These are phyloP conservation scores for Oryza longistaminata DNA, from an alignment of 176 grass and related monocot genomes.

Conservation along the genomic window DNA sequence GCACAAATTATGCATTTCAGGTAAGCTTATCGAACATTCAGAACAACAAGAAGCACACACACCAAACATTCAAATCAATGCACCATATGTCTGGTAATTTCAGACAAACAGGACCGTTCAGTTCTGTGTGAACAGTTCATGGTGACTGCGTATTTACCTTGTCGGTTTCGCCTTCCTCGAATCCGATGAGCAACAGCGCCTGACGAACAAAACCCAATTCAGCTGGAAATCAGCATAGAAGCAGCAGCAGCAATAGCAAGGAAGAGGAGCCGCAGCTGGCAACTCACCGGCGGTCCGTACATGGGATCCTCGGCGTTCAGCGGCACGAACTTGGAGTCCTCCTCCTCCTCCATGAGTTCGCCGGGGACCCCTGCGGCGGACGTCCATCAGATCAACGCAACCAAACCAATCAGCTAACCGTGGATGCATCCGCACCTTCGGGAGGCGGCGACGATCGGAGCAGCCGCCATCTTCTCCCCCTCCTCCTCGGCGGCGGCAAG, in stretches of 20 bases:
- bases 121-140: not conserved
- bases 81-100: not conserved
- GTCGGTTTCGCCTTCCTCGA: constrained; percentile 67
- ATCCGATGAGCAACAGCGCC: constrained; percentile 79
- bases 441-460: constrained; percentile 37
- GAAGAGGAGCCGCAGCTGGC: not conserved
- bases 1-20: constrained; percentile 22
- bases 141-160: constrained; percentile 43
- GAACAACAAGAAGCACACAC: not conserved
- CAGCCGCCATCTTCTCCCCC: not conserved
- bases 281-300: constrained; percentile 87
- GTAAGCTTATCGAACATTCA: not conserved
- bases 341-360: constrained; percentile 75
- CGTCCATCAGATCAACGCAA: not conserved
- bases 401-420: not conserved
- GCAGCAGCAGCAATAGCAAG: not conserved
- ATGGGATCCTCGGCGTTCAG: constrained; percentile 77
- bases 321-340: constrained; percentile 89
- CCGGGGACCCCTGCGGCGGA: constrained; percentile 48
- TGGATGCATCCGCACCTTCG: constrained; percentile 14
- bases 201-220: constrained; percentile 26
- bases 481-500: not conserved
- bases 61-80: not conserved
- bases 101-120: not conserved
- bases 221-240: not conserved